A percentile compares a stretch with the other conserved stretches of the same genome.
These are phyloP conservation scores for Talaromyces atroroseus DNA, from an alignment of 2,329 filamentous ascomycete genomes.

Conservation along the genomic window DNA sequence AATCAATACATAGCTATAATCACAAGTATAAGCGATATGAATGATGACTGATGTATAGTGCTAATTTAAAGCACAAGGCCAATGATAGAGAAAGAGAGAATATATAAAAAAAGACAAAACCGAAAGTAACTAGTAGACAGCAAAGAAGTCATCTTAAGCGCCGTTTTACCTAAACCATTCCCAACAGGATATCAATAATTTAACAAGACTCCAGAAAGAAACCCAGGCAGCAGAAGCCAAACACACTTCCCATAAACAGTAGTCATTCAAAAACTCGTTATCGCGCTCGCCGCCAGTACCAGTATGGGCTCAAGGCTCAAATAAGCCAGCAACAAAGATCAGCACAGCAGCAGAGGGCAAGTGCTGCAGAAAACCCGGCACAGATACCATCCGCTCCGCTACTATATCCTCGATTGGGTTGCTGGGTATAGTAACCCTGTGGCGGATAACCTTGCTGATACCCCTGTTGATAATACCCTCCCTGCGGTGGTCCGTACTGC, in stretches of 20 bases:
- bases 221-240: slow-evolving; percentile 12
- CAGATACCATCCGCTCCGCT: slow-evolving; percentile 35
- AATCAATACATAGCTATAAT: not conserved
- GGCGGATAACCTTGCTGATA: slow-evolving; percentile 10
- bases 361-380: slow-evolving; percentile 42
- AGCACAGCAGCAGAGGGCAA: slow-evolving; percentile 46
- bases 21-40: not conserved
- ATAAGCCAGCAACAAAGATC: slow-evolving; percentile 22
- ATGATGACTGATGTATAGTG: not conserved
- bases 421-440: slow-evolving; percentile 22
- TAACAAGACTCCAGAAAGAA: slow-evolving; percentile 29
- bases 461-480: slow-evolving; percentile 14
- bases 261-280: not conserved
- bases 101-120: not conserved
- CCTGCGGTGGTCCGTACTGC: slow-evolving; percentile 25
- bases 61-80: not conserved
- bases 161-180: not conserved
- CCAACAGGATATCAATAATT: slow-evolving; percentile 1
- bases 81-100: not conserved
- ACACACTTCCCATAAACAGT: not conserved
- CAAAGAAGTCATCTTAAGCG: not conserved
- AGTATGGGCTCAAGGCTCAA: not conserved
- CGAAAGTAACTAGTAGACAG: not conserved
- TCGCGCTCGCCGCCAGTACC: not conserved
- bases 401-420: slow-evolving; percentile 1